These are phyloP conservation scores for Heterobasidion annosum DNA, from an alignment of 1,284 basidiomycete species.

Conservation along the genomic window DNA sequence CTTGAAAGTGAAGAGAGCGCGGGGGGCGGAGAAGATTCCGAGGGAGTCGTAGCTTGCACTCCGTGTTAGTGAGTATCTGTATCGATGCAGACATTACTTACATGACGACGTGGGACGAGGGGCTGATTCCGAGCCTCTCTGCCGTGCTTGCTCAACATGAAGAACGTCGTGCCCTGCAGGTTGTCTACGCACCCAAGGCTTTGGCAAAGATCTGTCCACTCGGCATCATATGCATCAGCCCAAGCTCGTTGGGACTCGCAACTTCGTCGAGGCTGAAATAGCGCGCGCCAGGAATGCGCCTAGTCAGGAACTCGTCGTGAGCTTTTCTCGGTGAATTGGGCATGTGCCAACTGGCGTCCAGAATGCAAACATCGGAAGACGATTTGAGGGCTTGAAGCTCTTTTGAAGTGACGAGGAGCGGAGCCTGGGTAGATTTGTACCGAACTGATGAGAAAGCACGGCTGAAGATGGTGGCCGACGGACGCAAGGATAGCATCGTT, in stretches of 20 bases:
- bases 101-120: constrained; percentile 77
- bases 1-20: constrained; percentile 89
- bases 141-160: constrained; percentile 4
- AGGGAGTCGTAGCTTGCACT: constrained; percentile 70
- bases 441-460: background rate
- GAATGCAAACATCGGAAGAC: constrained; percentile 29
- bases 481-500: too few species aligned
- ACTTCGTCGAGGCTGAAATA: constrained; percentile 84
- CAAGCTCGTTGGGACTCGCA: constrained; percentile 58
- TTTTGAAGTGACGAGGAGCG: constrained; percentile 44
- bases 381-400: constrained; percentile 24
- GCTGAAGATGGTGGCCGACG: background rate
- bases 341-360: constrained; percentile 88
- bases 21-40: constrained; percentile 85
- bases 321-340: constrained; percentile 67
- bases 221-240: constrained; percentile 94
- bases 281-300: constrained; percentile 66
- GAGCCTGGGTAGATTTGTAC: constrained; percentile 20
- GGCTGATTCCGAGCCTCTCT: constrained; percentile 72
- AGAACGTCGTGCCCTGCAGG: background rate
- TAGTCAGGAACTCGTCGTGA: constrained; percentile 53
- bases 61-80: background rate
- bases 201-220: constrained; percentile 61
- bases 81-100: constrained; percentile 21
- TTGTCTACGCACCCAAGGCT: constrained; percentile 60